A percentile compares a stretch with the other conserved stretches of the same genome.
Conservation (phyloP, 768 basidiomycete species). For the Floccularia luteovirens region DNA sequence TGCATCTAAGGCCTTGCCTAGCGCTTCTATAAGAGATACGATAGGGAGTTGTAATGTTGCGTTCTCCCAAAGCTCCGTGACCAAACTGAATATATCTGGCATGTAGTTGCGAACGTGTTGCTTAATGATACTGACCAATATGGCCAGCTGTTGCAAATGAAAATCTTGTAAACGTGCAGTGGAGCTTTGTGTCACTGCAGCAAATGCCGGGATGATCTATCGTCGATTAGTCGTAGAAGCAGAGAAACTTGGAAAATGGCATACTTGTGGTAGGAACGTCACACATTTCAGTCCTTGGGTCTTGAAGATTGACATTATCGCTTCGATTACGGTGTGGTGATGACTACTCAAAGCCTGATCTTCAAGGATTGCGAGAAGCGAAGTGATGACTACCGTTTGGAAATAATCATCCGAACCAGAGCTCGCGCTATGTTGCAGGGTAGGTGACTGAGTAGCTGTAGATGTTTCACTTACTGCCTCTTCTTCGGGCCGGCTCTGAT, state of each 20-base stretch:
- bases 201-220: conserved; percentile 93
- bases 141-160: conserved; percentile 91
- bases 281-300: conserved; percentile 97
- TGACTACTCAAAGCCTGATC: conserved; percentile 82
- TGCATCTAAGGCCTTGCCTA: conserved; percentile 90
- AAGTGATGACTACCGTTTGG: conserved; percentile 90
- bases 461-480: conserved; percentile 54
- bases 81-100: conserved; percentile 74
- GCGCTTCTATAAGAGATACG: conserved; percentile 85
- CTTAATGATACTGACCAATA: conserved; percentile 93
- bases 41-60: conserved; percentile 80
- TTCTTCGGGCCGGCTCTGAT: conserved; percentile 54
- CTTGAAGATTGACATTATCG: conserved; percentile 98
- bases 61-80: conserved; percentile 90
- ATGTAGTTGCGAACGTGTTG: conserved; percentile 94
- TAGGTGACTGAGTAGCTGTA: conserved; percentile 57
- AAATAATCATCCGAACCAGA: conserved; percentile 90
- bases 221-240: conserved; percentile 7
- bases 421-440: conserved; percentile 50
- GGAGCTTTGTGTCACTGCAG: conserved; percentile 77
- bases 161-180: conserved; percentile 84
- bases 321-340: conserved; percentile 93
- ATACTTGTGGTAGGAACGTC: conserved; percentile 87
- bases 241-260: conserved; percentile 3
- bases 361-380: conserved; percentile 79